phyloP scores from a whole-genome alignment of 2,329 filamentous ascomycete species.

The Aspergillus felis region DNA sequence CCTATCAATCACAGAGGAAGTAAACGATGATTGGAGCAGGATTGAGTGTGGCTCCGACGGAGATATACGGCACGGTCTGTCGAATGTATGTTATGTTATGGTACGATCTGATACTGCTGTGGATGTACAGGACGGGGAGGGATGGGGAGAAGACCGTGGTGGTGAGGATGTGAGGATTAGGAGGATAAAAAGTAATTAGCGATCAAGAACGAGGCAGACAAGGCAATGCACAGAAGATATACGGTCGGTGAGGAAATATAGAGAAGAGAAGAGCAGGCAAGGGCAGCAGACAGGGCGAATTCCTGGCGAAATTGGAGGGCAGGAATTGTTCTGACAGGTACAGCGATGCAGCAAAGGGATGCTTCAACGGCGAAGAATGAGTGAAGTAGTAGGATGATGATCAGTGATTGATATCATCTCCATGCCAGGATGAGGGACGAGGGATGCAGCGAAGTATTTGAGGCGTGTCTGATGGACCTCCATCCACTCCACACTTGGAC shows the following conservation, averaged over 20 bases:
- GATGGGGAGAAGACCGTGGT: neutral
- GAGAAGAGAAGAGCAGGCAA: neutral
- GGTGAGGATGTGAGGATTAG: neutral
- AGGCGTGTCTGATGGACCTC: neutral
- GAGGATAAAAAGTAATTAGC: constrained; percentile 1
- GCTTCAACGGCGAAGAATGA: neutral
- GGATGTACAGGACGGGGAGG: neutral
- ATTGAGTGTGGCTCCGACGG: neutral
- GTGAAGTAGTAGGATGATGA: neutral
- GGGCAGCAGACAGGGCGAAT: constrained; percentile 1
- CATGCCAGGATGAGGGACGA: neutral
- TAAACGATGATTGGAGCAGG: constrained; percentile 1
- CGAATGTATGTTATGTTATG: neutral
- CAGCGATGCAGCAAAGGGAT: neutral
- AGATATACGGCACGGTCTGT: neutral
- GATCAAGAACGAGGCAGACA: neutral
- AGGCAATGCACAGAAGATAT: constrained; percentile 9
- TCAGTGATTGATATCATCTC: neutral
- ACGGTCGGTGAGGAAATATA: constrained; percentile 4
- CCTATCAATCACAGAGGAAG: neutral
- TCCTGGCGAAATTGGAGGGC: constrained; percentile 1
- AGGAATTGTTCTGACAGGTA: constrained; percentile 1
- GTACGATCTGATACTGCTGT: neutral
- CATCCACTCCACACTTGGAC: neutral
- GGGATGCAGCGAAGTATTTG: neutral